A percentile compares a stretch with the other conserved stretches of the same genome.
Conservation (phyloP, 441 rosid genomes). For the Euphorbia schlechtendalii region DNA sequence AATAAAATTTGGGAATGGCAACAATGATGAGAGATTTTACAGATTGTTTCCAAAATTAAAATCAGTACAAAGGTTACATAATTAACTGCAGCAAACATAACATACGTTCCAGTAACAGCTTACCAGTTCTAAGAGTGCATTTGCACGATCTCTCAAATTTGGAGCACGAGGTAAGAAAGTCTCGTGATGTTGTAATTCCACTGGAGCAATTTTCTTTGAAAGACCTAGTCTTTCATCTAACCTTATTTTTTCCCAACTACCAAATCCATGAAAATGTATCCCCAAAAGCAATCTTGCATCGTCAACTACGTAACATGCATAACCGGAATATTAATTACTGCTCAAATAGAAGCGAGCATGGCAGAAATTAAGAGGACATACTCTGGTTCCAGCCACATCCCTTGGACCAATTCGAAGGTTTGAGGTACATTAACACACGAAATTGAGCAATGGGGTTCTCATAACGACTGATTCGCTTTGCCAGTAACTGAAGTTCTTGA, state of each 20-base stretch:
- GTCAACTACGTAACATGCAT: conserved; percentile 51
- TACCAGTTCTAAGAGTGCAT: conserved; percentile 96
- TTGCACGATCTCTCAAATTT: conserved; percentile 91
- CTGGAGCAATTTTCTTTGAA: conserved; percentile 95
- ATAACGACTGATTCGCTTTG: conserved; percentile 73
- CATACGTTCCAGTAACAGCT: conserved; percentile 3
- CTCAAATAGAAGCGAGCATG: neutral
- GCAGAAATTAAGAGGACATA: conserved; percentile 26
- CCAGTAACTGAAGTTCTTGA: conserved; percentile 82
- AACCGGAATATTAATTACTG: neutral
- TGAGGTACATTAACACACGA: conserved; percentile 75
- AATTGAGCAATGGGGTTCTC: conserved; percentile 85
- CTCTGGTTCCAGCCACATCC: conserved; percentile 99
- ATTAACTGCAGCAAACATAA: neutral
- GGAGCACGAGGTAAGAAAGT: conserved; percentile 98
- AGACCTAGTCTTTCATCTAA: conserved; percentile 92
- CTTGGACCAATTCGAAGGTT: conserved; percentile 99
- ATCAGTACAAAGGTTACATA: neutral
- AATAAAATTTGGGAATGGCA: neutral
- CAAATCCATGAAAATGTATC: conserved; percentile 83
- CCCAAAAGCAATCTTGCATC: conserved; percentile 99
- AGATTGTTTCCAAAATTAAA: neutral
- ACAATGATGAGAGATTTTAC: neutral
- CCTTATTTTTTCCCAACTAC: conserved; percentile 97
- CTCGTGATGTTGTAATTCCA: conserved; percentile 97